Base-by-base conservation (phyloP, 495 filamentous ascomycete species). In the Aspergillus taichungensis region DNA sequence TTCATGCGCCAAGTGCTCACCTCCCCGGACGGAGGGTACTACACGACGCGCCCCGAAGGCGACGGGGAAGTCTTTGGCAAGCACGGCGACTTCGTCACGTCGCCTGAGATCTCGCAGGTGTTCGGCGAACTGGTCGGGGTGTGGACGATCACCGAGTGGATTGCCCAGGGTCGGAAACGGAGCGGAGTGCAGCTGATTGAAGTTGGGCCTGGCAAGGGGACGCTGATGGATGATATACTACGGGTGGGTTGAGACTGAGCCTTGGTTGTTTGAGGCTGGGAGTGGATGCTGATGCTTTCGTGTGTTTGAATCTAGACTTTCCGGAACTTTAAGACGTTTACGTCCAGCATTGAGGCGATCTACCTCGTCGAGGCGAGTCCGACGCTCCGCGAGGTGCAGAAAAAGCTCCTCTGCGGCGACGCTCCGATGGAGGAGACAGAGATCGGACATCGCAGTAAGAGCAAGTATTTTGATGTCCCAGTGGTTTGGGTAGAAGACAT, bases 1-100 rank as follows among this genome's bases (percentile, higher is more conserved):
- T 98, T 88, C 64, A 98, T 98, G 92, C 89, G 92, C 57, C 92
- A 96, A 81, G 95, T 91, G 61, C 81, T 98, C 51, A 96, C 90
- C 10, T 84, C 84, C 9, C 83, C 88, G 40, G 70, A 84, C n/a
- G 88, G 87, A 44, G 92, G 92, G 36, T 98, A 98, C 71, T 98
- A 98, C 67, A 95, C 88, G 5, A 77, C 83, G 3, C 76, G 76
- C 30, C 69, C 72, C 45, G 60, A 74, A 40, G 56, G 52, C 30
- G 80, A 70, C 18, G 73, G 75, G 9, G 88, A 94, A 55, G 89
- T 90, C 37, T 97, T 98, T 53, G 94, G 92, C 1, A 72, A 76
- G 43, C 83, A 84, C 55, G 92, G 92, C 24, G 92, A 98, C 62
- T 98, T 98, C 47, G 85, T 96, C 36, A 98, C 92, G 0, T 95